Conservation (phyloP, 352 stramenopile species). For the Thraustochytrium sp. region DNA sequence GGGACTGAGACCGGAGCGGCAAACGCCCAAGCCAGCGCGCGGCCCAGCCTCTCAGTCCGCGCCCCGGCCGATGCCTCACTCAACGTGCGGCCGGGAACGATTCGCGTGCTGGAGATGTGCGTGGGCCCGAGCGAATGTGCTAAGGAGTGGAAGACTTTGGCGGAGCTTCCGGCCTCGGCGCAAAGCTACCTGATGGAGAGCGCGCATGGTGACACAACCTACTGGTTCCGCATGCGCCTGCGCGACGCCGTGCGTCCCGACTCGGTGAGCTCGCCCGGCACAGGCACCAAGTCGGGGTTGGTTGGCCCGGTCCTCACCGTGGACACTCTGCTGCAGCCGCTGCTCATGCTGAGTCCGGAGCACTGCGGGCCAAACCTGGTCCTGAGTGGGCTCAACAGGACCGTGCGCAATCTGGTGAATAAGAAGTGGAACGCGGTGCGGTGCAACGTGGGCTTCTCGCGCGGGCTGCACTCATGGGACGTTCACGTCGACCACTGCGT, state of each 20-base stretch:
- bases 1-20: no score
- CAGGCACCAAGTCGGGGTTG: neutral
- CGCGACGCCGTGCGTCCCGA: neutral
- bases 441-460: slow-evolving; percentile 62
- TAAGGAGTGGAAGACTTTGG: neutral
- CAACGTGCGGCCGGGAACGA: neutral
- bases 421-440: slow-evolving; percentile 82
- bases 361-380: slow-evolving; percentile 67
- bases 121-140: neutral
- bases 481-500: slow-evolving; percentile 86
- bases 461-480: slow-evolving; percentile 70
- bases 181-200: slow-evolving; percentile 17
- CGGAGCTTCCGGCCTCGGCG: neutral
- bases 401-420: slow-evolving; percentile 66
- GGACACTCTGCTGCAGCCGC: neutral
- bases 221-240: slow-evolving; percentile 47
- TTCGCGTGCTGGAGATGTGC: neutral
- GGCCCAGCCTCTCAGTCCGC: no score
- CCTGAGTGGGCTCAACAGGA: slow-evolving; percentile 62
- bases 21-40: no score
- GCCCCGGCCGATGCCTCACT: no score
- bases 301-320: neutral
- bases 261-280: neutral
- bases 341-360: neutral
- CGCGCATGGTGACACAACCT: slow-evolving; percentile 47